Conservation (phyloP, 805 yeast genomes). For the Sungouiella thailandica region DNA sequence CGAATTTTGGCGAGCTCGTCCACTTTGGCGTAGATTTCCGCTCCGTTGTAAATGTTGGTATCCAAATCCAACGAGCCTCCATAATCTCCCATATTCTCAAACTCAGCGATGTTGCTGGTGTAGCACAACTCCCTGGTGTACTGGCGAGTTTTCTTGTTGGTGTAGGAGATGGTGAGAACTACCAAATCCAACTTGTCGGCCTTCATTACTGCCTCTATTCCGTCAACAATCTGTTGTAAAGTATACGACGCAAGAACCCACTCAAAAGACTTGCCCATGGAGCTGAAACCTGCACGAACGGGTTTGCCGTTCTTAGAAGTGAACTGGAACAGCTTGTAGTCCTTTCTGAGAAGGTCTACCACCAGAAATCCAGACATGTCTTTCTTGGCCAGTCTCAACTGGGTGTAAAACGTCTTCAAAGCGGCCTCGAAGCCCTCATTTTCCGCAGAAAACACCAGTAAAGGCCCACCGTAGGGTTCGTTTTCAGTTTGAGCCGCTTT, state of each 20-base stretch:
- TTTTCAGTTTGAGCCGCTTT: too few relatives aligned
- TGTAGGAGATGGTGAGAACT: slow-evolving; percentile 36
- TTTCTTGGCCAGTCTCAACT: slow-evolving; percentile 47
- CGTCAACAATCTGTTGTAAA: slow-evolving; percentile 17
- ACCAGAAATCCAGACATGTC: slow-evolving; percentile 61
- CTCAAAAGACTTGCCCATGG: slow-evolving; percentile 58
- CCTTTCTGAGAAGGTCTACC: slow-evolving; percentile 68
- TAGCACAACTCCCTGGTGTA: slow-evolving; percentile 35
- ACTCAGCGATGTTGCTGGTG: slow-evolving; percentile 13
- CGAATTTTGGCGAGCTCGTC: slow-evolving; percentile 7
- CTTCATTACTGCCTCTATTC: slow-evolving; percentile 18
- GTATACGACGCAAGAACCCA: slow-evolving; percentile 41
- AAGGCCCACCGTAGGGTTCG: too few relatives aligned
- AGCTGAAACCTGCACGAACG: slow-evolving; percentile 64
- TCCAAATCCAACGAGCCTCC: slow-evolving; percentile 23
- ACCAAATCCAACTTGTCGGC: slow-evolving; percentile 24
- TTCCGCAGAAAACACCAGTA: not conserved
- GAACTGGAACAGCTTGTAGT: slow-evolving; percentile 68
- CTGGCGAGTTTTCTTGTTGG: slow-evolving; percentile 25
- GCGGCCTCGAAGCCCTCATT: slow-evolving; percentile 9
- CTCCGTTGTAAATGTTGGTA: slow-evolving; percentile 19
- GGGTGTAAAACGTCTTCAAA: slow-evolving; percentile 15
- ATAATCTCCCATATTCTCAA: slow-evolving; percentile 16
- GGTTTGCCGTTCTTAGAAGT: slow-evolving; percentile 20
- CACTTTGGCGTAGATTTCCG: slow-evolving; percentile 11